phyloP scores from a whole-genome alignment of 1,284 basidiomycete species.

The Ceratorhiza oryzae-sativae region DNA sequence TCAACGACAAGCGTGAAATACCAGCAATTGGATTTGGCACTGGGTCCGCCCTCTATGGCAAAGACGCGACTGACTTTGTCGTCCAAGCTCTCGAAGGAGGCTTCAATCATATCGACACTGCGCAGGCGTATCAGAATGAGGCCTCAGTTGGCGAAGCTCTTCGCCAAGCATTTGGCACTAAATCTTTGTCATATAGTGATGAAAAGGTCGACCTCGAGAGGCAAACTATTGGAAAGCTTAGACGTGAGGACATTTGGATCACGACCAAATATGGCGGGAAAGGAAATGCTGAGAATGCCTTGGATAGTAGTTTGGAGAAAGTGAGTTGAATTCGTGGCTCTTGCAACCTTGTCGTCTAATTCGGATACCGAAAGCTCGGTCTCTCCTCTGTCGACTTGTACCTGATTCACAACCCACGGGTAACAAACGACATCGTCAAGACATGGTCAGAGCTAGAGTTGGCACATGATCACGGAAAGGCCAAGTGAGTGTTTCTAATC shows the following conservation, averaged over 20 bases:
- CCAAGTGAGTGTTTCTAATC: constrained; percentile 55
- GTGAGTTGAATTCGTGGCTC: constrained; percentile 48
- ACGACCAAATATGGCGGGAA: constrained; percentile 53
- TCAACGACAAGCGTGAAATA: constrained; percentile 24
- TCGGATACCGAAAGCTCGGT: constrained; percentile 59
- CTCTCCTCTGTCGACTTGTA: constrained; percentile 74
- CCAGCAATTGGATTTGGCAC: constrained; percentile 61
- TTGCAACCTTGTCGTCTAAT: neutral
- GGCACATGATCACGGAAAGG: constrained; percentile 62
- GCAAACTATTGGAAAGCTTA: neutral
- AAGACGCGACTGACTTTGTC: constrained; percentile 59
- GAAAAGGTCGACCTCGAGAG: constrained; percentile 20
- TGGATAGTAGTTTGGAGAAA: constrained; percentile 62
- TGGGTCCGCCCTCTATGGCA: constrained; percentile 60
- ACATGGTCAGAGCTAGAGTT: constrained; percentile 70
- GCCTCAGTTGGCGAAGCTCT: constrained; percentile 59
- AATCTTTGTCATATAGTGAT: neutral
- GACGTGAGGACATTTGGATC: constrained; percentile 38
- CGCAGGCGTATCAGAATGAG: constrained; percentile 61
- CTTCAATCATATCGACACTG: constrained; percentile 61
- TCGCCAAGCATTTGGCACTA: constrained; percentile 48
- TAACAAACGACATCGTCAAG: constrained; percentile 59
- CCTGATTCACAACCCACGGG: constrained; percentile 65
- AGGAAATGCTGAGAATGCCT: constrained; percentile 63
- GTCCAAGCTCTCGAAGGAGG: constrained; percentile 62